These are phyloP conservation scores for Botrytis elliptica DNA, from an alignment of 2,329 filamentous ascomycete genomes.

Conservation along the genomic window DNA sequence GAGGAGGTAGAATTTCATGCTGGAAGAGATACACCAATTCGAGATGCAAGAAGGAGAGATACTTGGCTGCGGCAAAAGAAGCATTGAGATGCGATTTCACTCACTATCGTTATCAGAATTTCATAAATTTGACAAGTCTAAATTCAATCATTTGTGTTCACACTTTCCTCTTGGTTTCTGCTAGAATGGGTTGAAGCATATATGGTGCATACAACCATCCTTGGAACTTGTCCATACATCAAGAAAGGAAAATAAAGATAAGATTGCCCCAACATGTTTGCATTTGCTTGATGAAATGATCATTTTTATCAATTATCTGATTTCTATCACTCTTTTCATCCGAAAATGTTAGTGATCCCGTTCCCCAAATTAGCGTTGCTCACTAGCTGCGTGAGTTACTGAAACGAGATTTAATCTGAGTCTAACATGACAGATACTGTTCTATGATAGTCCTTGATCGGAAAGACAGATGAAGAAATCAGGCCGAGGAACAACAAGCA, in stretches of 20 bases:
- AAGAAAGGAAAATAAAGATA: not conserved
- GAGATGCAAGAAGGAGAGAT: constrained; percentile 8
- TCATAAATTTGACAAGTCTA: not conserved
- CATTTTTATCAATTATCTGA: not conserved
- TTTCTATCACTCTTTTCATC: not conserved
- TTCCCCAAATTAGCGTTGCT: not conserved
- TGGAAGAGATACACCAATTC: not conserved
- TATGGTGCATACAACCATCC: not conserved
- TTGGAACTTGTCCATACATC: too few relatives aligned
- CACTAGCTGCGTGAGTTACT: not conserved
- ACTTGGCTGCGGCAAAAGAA: not conserved
- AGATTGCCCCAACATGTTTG: not conserved
- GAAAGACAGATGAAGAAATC: not conserved
- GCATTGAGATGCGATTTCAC: not conserved
- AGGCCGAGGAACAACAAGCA: not conserved
- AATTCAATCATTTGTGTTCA: not conserved
- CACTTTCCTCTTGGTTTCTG: not conserved
- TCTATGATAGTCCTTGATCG: not conserved
- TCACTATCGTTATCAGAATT: not conserved
- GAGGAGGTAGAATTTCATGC: not conserved
- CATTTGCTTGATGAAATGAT: not conserved
- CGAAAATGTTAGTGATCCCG: not conserved
- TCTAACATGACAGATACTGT: not conserved
- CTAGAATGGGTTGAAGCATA: not conserved
- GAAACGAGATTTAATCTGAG: not conserved